Percentiles rank a stretch among this genome's conserved stretches.
Conservation (phyloP, 1,284 basidiomycete genomes). For the Cystobasidium pallidum region DNA sequence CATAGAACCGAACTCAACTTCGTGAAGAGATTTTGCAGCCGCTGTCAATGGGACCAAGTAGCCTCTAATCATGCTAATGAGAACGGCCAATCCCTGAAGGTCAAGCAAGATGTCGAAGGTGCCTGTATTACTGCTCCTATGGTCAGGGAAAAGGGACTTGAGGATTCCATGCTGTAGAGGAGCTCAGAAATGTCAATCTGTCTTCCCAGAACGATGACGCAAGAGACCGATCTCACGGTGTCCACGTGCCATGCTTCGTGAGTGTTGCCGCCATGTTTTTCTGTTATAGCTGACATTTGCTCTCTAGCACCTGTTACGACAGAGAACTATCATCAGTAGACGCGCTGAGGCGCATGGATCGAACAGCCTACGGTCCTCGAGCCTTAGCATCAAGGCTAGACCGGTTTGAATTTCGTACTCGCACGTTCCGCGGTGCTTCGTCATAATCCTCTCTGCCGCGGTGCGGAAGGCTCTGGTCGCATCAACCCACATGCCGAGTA, state of each 20-base stretch:
- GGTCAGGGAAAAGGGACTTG: slow-evolving; percentile 1
- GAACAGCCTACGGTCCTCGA: slow-evolving; percentile 11
- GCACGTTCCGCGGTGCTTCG: slow-evolving; percentile 8
- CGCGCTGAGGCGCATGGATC: not conserved
- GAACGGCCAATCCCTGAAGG: slow-evolving; percentile 13
- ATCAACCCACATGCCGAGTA: slow-evolving; percentile 19
- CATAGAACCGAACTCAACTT: not conserved
- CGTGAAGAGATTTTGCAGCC: slow-evolving; percentile 23
- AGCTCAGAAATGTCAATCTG: no score
- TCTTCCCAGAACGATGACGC: no score
- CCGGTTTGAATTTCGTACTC: slow-evolving; percentile 28
- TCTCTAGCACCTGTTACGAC: not conserved
- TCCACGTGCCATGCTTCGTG: not conserved
- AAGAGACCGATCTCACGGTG: slow-evolving; percentile 6
- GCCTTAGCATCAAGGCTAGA: slow-evolving; percentile 14
- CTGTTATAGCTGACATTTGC: slow-evolving; percentile 1
- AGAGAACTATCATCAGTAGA: not conserved
- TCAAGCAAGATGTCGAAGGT: slow-evolving; percentile 23
- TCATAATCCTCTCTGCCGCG: not conserved
- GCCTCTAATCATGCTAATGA: not conserved
- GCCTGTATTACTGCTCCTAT: not conserved
- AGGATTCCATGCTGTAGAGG: not conserved
- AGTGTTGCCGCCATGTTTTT: slow-evolving; percentile 18
- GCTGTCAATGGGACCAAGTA: slow-evolving; percentile 12
- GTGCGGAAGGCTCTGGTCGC: slow-evolving; percentile 2